Percentiles rank a stretch among this genome's conserved stretches.
Evolutionary conservation across 768 basidiomycete species (phyloP).

Genomic region (Mycena venus): DNA sequence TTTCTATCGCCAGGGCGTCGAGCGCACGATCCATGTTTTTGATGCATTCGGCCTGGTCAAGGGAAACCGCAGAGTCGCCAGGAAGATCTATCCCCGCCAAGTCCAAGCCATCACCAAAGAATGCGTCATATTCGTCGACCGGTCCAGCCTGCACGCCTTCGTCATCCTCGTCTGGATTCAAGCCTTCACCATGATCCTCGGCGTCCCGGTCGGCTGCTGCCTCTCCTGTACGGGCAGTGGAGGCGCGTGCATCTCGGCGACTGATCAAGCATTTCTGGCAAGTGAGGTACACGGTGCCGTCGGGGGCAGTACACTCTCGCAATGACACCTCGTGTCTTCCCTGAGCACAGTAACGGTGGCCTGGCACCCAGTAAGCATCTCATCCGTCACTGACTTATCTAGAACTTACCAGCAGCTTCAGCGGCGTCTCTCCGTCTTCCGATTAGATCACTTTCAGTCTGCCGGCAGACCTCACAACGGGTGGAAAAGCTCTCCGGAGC

Average conservation of each 20-base stretch:
- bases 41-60: neutral
- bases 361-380: neutral
- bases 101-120: slow-evolving; percentile 7
- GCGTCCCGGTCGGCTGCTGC: neutral
- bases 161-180: neutral
- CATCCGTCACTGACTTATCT: no score
- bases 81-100: neutral
- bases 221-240: neutral
- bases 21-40: neutral
- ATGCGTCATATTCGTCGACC: neutral
- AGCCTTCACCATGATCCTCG: neutral
- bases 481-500: neutral
- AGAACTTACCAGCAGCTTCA: neutral
- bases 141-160: neutral
- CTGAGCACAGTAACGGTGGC: neutral
- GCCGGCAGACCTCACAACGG: neutral
- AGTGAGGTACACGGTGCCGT: neutral
- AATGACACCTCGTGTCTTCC: neutral
- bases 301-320: neutral
- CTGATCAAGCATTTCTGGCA: neutral
- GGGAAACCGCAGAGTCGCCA: neutral
- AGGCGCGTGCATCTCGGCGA: neutral
- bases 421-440: neutral
- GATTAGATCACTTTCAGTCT: neutral
- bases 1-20: neutral